A percentile compares a stretch with the other conserved stretches of the same genome.
phyloP scores from a whole-genome alignment of 2,329 filamentous ascomycete species.

The Colletotrichum abscissum region DNA sequence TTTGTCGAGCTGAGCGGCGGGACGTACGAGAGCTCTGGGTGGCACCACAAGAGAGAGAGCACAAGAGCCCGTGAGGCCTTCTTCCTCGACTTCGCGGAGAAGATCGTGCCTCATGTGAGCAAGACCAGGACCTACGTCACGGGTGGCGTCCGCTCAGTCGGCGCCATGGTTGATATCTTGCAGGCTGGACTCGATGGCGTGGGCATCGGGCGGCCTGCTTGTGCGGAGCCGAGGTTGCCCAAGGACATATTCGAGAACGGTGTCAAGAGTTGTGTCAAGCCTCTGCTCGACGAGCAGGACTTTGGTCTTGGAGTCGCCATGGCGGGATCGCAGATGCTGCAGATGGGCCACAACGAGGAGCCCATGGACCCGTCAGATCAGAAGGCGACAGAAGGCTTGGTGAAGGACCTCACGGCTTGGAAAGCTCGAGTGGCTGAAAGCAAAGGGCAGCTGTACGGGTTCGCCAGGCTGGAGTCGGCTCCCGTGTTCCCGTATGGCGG shows the following conservation, averaged over 20 bases:
- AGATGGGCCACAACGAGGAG: neutral
- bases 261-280: neutral
- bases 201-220: slow-evolving; percentile 58
- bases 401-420: neutral
- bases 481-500: neutral
- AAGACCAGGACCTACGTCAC: slow-evolving; percentile 67
- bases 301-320: neutral
- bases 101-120: slow-evolving; percentile 53
- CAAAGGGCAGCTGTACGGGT: neutral
- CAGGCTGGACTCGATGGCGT: slow-evolving; percentile 65
- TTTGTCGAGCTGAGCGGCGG: slow-evolving; percentile 71
- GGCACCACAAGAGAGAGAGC: slow-evolving; percentile 61
- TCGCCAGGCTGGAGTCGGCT: neutral
- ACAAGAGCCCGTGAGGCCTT: slow-evolving; percentile 67
- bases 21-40: slow-evolving; percentile 66
- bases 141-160: slow-evolving; percentile 64
- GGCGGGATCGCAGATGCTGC: neutral
- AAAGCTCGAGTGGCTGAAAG: neutral
- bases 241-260: neutral
- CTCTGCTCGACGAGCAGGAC: neutral
- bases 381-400: neutral
- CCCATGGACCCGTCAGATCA: neutral
- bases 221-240: slow-evolving; percentile 40
- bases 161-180: slow-evolving; percentile 68
- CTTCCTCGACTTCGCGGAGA: slow-evolving; percentile 69